Percentiles rank a stretch among this genome's conserved stretches.
These are phyloP conservation scores for Funneliformis mosseae DNA, from an alignment of 192 early-diverging fungal species.

Conservation along the genomic window DNA sequence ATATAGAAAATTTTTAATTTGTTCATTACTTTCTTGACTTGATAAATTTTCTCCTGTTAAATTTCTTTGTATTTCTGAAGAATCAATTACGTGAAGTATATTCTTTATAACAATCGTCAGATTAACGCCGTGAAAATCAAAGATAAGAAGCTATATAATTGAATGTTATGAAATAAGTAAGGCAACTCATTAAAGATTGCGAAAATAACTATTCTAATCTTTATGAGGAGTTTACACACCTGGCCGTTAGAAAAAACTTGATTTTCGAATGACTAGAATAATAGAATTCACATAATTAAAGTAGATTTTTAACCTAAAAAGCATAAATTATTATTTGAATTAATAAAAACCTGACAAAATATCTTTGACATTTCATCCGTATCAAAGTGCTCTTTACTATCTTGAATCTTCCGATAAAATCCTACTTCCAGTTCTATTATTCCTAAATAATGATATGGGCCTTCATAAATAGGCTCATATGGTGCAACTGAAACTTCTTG, in stretches of 20 bases:
- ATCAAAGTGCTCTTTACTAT: slow-evolving; percentile 64
- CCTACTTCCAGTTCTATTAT: slow-evolving; percentile 61
- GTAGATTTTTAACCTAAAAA: neutral
- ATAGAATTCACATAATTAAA: neutral
- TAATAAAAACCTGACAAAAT: slow-evolving; percentile 51
- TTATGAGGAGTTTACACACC: slow-evolving; percentile 25
- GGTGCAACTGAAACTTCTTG: slow-evolving; percentile 64
- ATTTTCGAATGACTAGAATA: slow-evolving; percentile 63
- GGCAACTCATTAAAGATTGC: neutral
- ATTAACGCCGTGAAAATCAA: slow-evolving; percentile 83
- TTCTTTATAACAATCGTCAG: slow-evolving; percentile 47
- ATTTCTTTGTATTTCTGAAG: slow-evolving; percentile 53
- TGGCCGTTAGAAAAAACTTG: slow-evolving; percentile 84
- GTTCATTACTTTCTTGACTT: slow-evolving; percentile 32
- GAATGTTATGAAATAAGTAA: slow-evolving; percentile 27
- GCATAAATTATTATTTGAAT: too few relatives aligned
- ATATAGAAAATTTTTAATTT: too few relatives aligned
- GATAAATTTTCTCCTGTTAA: slow-evolving; percentile 35
- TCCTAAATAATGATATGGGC: slow-evolving; percentile 45
- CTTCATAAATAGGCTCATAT: slow-evolving; percentile 60
- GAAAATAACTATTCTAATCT: neutral
- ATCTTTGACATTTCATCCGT: slow-evolving; percentile 71
- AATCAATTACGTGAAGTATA: slow-evolving; percentile 55
- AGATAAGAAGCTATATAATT: slow-evolving; percentile 50
- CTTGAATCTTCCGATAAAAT: slow-evolving; percentile 54